A percentile compares a stretch with the other conserved stretches of the same genome.
Evolutionary conservation across 129 eudicot species (phyloP).

Genomic region (Lonicera japonica): DNA sequence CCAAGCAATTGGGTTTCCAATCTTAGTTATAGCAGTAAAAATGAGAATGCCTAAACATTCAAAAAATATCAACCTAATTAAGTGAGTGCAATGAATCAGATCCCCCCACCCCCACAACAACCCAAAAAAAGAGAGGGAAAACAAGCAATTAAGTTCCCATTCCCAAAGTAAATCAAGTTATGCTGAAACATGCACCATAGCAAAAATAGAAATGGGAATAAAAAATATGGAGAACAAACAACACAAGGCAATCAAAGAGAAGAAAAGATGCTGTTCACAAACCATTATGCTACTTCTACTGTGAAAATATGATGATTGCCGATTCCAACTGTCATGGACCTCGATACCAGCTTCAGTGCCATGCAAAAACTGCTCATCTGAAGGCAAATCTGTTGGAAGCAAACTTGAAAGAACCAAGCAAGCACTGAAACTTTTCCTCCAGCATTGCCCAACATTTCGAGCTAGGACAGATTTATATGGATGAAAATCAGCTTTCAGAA

Average conservation of each 20-base stretch:
- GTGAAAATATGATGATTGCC: slow-evolving; percentile 50
- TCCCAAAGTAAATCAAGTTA: too few species aligned
- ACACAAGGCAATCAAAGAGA: background rate
- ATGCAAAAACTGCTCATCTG: slow-evolving; percentile 49
- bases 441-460: slow-evolving; percentile 32
- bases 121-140: too few species aligned
- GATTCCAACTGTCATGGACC: slow-evolving; percentile 41
- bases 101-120: too few species aligned
- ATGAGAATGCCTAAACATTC: too few species aligned
- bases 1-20: too few species aligned
- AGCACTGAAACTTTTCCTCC: slow-evolving; percentile 56
- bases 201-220: too few species aligned
- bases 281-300: slow-evolving; percentile 44
- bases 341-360: slow-evolving; percentile 60
- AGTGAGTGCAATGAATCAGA: too few species aligned
- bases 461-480: slow-evolving; percentile 31
- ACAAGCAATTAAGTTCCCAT: too few species aligned
- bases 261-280: slow-evolving; percentile 20
- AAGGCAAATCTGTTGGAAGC: slow-evolving; percentile 31
- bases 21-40: too few species aligned
- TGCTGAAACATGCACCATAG: too few species aligned
- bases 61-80: too few species aligned
- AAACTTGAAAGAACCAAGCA: slow-evolving; percentile 59
- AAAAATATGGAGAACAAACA: too few species aligned
- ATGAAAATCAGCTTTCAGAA: slow-evolving; percentile 39